phyloP scores from a whole-genome alignment of 352 stramenopile genomes.

The Elongisporangium prolatum region DNA sequence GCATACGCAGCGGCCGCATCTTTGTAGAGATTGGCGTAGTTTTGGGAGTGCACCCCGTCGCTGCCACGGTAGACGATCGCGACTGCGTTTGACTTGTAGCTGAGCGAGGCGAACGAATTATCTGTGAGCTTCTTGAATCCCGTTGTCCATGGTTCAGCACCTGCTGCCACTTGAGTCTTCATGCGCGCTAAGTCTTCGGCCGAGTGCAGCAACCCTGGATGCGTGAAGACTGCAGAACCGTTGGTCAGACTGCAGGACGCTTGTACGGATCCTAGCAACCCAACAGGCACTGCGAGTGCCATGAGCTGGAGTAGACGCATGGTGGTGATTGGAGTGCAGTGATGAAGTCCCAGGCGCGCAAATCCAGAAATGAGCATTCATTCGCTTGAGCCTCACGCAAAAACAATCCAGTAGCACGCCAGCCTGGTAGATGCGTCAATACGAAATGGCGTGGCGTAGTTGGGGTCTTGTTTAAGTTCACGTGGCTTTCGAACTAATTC shows the following conservation, averaged over 20 bases:
- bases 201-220: slow-evolving; percentile 16
- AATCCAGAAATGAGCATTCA: background rate
- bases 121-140: slow-evolving; percentile 15
- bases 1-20: slow-evolving; percentile 15
- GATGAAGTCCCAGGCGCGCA: background rate
- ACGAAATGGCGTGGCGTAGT: too few species aligned
- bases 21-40: slow-evolving; percentile 13
- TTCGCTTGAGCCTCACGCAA: too few species aligned
- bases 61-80: slow-evolving; percentile 9
- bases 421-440: too few species aligned
- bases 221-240: slow-evolving; percentile 6
- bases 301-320: background rate
- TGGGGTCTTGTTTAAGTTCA: too few species aligned
- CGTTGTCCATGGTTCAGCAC: slow-evolving; percentile 14
- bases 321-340: background rate
- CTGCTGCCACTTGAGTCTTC: slow-evolving; percentile 10
- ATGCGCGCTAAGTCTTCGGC: slow-evolving; percentile 13
- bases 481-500: too few species aligned
- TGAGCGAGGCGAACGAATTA: slow-evolving; percentile 7
- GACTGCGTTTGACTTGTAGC: slow-evolving; percentile 6
- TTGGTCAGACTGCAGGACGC: slow-evolving; percentile 7
- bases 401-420: too few species aligned
- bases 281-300: background rate
- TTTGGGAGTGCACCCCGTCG: slow-evolving; percentile 9
- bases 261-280: background rate